Evolutionary conservation across 148 eudicot genomes (phyloP).

Genomic region (Rhododendron ovatum): DNA sequence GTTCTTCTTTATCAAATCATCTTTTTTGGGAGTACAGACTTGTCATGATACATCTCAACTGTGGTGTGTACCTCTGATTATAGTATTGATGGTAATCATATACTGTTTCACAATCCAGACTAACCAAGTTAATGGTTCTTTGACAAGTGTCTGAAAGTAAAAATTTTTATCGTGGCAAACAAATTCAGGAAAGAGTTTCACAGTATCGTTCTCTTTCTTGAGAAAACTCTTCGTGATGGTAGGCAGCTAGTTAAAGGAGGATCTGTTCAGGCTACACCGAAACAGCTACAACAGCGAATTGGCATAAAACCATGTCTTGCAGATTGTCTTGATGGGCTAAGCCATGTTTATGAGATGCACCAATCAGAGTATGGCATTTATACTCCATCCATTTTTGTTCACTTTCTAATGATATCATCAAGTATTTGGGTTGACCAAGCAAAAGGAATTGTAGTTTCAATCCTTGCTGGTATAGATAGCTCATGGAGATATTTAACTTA

Average conservation of each 20-base stretch:
- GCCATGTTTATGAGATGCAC: constrained; percentile 71
- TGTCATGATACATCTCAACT: not conserved
- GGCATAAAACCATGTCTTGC: constrained; percentile 80
- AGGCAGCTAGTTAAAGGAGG: constrained; percentile 63
- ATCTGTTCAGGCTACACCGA: constrained; percentile 32
- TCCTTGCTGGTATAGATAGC: not conserved
- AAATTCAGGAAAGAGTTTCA: constrained; percentile 56
- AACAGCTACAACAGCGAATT: constrained; percentile 53
- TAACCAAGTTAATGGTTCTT: not conserved
- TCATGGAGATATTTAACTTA: not conserved
- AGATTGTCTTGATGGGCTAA: constrained; percentile 78
- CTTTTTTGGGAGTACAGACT: not conserved
- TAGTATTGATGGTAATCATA: not conserved
- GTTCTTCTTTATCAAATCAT: not conserved
- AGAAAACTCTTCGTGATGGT: constrained; percentile 70
- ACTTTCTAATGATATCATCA: not conserved
- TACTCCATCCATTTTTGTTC: not conserved
- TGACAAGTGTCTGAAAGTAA: not conserved
- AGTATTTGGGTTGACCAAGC: not conserved
- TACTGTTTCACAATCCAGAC: not conserved
- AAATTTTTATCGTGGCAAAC: not conserved
- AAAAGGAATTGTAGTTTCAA: not conserved
- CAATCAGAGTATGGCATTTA: constrained; percentile 53
- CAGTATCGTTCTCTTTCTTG: constrained; percentile 44
- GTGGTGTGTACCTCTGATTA: not conserved